A percentile compares a stretch with the other conserved stretches of the same genome.
Evolutionary conservation across 306 rosid genomes (phyloP).

Genomic region (Quercus glauca): DNA sequence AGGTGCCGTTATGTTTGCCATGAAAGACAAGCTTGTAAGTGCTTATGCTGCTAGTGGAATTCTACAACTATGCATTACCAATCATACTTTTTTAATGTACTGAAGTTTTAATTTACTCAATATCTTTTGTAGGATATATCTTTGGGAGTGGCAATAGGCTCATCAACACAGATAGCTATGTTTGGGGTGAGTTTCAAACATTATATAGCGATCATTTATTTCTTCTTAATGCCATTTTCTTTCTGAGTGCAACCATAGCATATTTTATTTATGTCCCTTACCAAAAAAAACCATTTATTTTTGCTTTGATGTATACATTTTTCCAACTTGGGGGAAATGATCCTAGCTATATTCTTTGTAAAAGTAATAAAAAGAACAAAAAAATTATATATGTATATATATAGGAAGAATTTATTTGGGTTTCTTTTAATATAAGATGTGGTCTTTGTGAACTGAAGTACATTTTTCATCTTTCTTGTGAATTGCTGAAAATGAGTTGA

Average conservation of each 20-base stretch:
- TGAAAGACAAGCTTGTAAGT: constrained; percentile 83
- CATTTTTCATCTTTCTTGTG: not conserved
- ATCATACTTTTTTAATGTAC: not conserved
- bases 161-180: constrained; percentile 80
- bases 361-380: not conserved
- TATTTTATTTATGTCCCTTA: not conserved
- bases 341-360: not conserved
- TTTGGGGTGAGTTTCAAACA: constrained; percentile 47
- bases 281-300: not conserved
- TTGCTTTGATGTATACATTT: not conserved
- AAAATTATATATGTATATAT: not conserved
- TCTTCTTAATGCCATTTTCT: not conserved
- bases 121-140: constrained; percentile 57
- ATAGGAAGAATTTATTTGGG: not conserved
- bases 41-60: constrained; percentile 1
- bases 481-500: not conserved
- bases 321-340: not conserved
- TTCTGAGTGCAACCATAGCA: not conserved
- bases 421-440: not conserved
- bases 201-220: not conserved
- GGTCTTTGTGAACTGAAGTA: not conserved
- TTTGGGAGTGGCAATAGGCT: constrained; percentile 80
- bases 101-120: not conserved
- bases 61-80: not conserved
- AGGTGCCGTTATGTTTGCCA: constrained; percentile 78